Evolutionary conservation across 345 rosid species (phyloP).

Genomic region (Corchorus capsularis): DNA sequence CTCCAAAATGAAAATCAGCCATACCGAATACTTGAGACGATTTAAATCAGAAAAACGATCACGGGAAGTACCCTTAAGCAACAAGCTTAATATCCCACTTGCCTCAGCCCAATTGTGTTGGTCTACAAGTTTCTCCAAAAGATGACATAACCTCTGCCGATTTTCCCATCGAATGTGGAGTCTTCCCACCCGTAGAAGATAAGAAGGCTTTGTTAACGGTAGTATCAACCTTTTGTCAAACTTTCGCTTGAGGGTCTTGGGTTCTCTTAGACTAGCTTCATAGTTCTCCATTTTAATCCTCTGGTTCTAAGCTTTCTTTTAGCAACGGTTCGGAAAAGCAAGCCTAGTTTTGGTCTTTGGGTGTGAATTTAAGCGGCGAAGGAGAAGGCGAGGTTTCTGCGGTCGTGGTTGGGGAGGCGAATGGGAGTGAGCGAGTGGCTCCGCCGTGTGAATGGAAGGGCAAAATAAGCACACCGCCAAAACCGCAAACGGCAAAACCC

Average conservation of each 20-base stretch:
- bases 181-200: constrained; percentile 38
- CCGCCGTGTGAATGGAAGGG: not conserved
- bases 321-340: not conserved
- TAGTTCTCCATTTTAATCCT: not conserved
- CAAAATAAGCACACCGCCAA: not conserved
- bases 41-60: constrained; percentile 42
- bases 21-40: constrained; percentile 72
- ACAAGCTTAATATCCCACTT: constrained; percentile 58
- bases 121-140: constrained; percentile 53
- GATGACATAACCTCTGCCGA: constrained; percentile 36
- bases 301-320: not conserved
- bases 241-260: constrained; percentile 5
- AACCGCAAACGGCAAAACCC: too few relatives aligned
- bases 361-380: not conserved
- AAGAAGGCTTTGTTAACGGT: constrained; percentile 55
- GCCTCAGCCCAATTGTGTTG: constrained; percentile 67
- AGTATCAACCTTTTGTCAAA: constrained; percentile 37
- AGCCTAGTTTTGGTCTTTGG: not conserved
- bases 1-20: not conserved
- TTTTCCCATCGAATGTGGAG: constrained; percentile 39
- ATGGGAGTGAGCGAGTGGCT: too few relatives aligned
- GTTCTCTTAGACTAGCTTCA: not conserved
- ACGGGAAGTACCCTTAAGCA: constrained; percentile 55
- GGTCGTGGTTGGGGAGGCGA: not conserved
- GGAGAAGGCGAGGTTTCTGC: not conserved